A percentile compares a stretch with the other conserved stretches of the same genome.
phyloP scores from a whole-genome alignment of 176 grass and related monocot species.

The Musa schizocarpa region DNA sequence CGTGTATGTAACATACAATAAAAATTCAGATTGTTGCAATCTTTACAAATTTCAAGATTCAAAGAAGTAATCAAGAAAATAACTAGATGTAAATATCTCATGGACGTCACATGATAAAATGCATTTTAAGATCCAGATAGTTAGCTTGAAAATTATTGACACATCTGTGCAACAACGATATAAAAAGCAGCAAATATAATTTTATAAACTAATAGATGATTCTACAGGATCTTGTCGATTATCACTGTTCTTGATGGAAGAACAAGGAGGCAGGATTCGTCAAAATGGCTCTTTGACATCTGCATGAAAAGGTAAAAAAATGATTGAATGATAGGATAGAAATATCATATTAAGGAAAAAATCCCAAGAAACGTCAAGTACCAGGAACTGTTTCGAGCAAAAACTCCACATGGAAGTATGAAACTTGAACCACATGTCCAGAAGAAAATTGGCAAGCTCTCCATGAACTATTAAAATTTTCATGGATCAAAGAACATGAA shows the following conservation, averaged over 20 bases:
- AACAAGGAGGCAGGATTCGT: constrained; percentile 52
- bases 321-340: constrained; percentile 2
- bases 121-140: background rate
- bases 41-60: no score
- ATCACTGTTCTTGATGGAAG: constrained; percentile 55
- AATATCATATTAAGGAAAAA: constrained; percentile 10
- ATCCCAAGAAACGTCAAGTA: background rate
- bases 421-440: constrained; percentile 91
- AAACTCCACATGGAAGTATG: constrained; percentile 69
- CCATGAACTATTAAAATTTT: constrained; percentile 31
- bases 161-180: background rate
- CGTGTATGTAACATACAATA: no score
- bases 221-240: constrained; percentile 66
- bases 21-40: no score
- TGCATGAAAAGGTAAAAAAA: constrained; percentile 27
- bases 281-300: constrained; percentile 26
- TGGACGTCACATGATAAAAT: no score
- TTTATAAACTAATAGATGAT: constrained; percentile 2
- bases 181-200: background rate
- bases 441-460: constrained; percentile 45
- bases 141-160: background rate
- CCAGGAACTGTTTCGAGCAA: constrained; percentile 55
- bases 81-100: no score
- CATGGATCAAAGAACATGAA: constrained; percentile 1
- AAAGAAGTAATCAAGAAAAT: no score